phyloP scores from a whole-genome alignment of 2,329 filamentous ascomycete species.

The Fusarium foetens region DNA sequence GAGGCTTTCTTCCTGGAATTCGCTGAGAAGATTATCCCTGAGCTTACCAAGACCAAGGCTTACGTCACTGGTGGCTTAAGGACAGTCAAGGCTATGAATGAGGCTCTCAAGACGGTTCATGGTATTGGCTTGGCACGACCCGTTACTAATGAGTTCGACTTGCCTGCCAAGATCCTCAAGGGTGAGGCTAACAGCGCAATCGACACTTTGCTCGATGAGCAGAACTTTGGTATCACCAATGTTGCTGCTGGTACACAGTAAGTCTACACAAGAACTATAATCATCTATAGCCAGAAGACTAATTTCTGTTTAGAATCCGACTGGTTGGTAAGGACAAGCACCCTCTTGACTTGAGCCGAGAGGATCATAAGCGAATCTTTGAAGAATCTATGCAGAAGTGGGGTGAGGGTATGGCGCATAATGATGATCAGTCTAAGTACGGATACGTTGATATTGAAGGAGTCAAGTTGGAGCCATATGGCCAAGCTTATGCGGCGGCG shows the following conservation, averaged over 20 bases:
- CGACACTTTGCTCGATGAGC: conserved; percentile 57
- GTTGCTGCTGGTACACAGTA: conserved; percentile 49
- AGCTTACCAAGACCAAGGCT: conserved; percentile 60
- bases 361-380: conserved; percentile 47
- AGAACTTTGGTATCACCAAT: conserved; percentile 58
- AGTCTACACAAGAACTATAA: not conserved
- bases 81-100: conserved; percentile 65
- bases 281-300: not conserved
- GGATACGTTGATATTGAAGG: conserved; percentile 49
- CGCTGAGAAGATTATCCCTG: conserved; percentile 61
- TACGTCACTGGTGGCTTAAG: conserved; percentile 70
- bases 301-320: conserved; percentile 38
- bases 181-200: conserved; percentile 58
- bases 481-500: conserved; percentile 38
- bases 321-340: conserved; percentile 53
- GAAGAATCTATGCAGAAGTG: conserved; percentile 46
- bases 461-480: conserved; percentile 47
- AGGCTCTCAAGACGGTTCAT: conserved; percentile 66
- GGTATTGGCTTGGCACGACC: conserved; percentile 66
- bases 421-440: conserved; percentile 47
- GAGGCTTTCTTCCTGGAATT: conserved; percentile 72
- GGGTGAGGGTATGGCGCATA: conserved; percentile 45
- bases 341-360: conserved; percentile 68
- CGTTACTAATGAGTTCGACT: conserved; percentile 36
- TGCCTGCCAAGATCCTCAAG: conserved; percentile 42